These are phyloP conservation scores for Xylariaceae sp. DNA, from an alignment of 2,329 filamentous ascomycete species.

Conservation along the genomic window DNA sequence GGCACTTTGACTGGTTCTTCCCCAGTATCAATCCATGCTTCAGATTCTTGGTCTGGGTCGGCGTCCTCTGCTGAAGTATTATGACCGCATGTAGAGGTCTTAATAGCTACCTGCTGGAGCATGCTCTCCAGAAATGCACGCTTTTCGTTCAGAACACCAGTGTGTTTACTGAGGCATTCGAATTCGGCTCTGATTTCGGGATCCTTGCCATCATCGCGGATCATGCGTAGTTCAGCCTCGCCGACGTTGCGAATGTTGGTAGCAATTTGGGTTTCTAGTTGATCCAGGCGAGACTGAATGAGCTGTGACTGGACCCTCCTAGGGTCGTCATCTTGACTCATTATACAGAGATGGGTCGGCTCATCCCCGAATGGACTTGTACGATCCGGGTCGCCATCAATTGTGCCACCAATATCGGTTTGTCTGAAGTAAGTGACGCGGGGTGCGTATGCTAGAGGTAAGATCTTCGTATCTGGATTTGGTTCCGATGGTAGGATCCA, in stretches of 20 bases:
- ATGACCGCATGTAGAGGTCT: slow-evolving; percentile 37
- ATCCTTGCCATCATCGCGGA: slow-evolving; percentile 53
- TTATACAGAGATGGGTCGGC: slow-evolving; percentile 91
- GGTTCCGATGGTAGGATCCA: slow-evolving; percentile 91
- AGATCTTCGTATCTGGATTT: slow-evolving; percentile 90
- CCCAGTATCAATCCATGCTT: slow-evolving; percentile 53
- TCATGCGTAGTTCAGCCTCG: slow-evolving; percentile 72
- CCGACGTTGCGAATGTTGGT: slow-evolving; percentile 73
- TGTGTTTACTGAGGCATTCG: slow-evolving; percentile 61
- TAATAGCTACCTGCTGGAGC: slow-evolving; percentile 52
- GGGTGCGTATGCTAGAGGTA: slow-evolving; percentile 91
- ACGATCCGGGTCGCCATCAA: slow-evolving; percentile 77
- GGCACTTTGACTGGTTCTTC: slow-evolving; percentile 66
- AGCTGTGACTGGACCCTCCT: slow-evolving; percentile 84
- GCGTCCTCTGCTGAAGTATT: slow-evolving; percentile 23
- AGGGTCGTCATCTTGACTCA: slow-evolving; percentile 89
- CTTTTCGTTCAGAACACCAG: slow-evolving; percentile 59
- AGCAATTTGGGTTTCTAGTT: slow-evolving; percentile 76
- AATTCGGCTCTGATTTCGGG: slow-evolving; percentile 58
- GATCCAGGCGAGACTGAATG: slow-evolving; percentile 77
- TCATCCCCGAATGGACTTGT: slow-evolving; percentile 92
- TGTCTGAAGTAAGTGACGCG: slow-evolving; percentile 96
- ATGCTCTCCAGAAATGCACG: slow-evolving; percentile 61
- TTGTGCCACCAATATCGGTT: slow-evolving; percentile 84
- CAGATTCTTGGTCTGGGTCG: slow-evolving; percentile 36